These are phyloP conservation scores for Dactylis glomerata DNA, from an alignment of 176 grass and related monocot species.

Conservation along the genomic window DNA sequence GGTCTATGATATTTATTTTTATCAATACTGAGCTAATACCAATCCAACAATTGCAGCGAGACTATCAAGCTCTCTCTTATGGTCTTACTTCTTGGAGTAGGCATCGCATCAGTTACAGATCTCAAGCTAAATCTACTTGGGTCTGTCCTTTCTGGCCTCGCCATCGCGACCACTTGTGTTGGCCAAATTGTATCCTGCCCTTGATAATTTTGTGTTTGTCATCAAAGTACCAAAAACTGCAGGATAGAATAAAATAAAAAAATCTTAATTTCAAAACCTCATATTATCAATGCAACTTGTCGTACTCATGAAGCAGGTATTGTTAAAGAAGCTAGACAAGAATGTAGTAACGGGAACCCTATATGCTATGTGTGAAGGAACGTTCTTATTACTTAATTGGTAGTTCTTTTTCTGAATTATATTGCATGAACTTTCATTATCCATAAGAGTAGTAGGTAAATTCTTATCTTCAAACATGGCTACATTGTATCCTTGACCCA, in stretches of 20 bases:
- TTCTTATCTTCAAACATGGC: background rate
- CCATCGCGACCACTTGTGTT: constrained; percentile 93
- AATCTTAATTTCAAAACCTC: background rate
- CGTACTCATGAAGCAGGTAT: constrained; percentile 13
- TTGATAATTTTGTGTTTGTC: constrained; percentile 1
- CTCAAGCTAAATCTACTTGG: constrained; percentile 92
- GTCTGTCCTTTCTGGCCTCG: constrained; percentile 82
- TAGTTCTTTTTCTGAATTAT: constrained; percentile 19
- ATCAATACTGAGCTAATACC: constrained; percentile 28
- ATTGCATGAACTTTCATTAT: constrained; percentile 30
- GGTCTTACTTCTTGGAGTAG: constrained; percentile 93
- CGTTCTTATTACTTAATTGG: constrained; percentile 16
- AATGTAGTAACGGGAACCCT: background rate
- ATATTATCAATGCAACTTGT: constrained; percentile 6
- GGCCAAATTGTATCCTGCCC: constrained; percentile 97
- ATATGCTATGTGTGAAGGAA: background rate
- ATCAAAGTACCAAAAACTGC: constrained; percentile 19
- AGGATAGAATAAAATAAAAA: background rate
- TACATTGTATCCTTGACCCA: constrained; percentile 58
- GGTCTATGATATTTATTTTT: constrained; percentile 10
- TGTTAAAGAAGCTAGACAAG: constrained; percentile 8
- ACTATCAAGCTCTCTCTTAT: constrained; percentile 89
- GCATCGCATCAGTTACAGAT: constrained; percentile 95
- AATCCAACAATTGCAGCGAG: constrained; percentile 61
- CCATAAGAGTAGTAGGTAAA: background rate